Conservation (phyloP, 228 moss, liverwort and hornwort species). For the Sphagnum magellanicum region DNA sequence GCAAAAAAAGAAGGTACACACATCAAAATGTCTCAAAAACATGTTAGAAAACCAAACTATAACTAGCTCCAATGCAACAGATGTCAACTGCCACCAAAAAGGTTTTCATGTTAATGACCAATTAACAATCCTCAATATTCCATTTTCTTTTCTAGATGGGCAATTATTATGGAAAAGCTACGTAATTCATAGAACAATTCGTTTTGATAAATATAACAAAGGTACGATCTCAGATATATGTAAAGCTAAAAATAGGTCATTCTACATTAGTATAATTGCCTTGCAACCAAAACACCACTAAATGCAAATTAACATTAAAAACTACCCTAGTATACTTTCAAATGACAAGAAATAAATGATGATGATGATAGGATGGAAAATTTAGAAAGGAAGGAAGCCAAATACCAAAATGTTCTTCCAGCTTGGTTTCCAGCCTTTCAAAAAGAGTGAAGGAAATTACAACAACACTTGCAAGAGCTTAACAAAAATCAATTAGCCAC, state of each 20-base stretch:
- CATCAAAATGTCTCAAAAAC: conserved; percentile 86
- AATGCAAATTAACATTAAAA: conserved; percentile 3
- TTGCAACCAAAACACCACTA: conserved; percentile 39
- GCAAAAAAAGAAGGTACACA: conserved; percentile 7
- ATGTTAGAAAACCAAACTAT: conserved; percentile 88
- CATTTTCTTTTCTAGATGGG: conserved; percentile 8
- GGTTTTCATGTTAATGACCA: too few relatives aligned
- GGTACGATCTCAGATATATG: not conserved
- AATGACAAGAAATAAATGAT: not conserved
- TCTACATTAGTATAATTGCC: conserved; percentile 47
- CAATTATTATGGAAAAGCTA: conserved; percentile 16
- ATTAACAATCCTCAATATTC: conserved; percentile 14
- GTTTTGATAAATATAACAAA: not conserved
- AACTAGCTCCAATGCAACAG: conserved; percentile 90
- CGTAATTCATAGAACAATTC: conserved; percentile 8
- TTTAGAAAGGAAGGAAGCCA: conserved; percentile 1
- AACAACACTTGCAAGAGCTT: conserved; percentile 63
- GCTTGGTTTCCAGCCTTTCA: conserved; percentile 84
- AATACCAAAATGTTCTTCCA: conserved; percentile 89
- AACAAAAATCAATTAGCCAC: conserved; percentile 14
- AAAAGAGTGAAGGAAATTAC: conserved; percentile 90
- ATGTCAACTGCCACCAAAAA: conserved; percentile 63
- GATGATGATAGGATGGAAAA: not conserved
- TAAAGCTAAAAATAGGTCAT: not conserved
- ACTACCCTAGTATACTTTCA: not conserved